Evolutionary conservation across 768 basidiomycete species (phyloP).

Genomic region (Auricularia cornea): DNA sequence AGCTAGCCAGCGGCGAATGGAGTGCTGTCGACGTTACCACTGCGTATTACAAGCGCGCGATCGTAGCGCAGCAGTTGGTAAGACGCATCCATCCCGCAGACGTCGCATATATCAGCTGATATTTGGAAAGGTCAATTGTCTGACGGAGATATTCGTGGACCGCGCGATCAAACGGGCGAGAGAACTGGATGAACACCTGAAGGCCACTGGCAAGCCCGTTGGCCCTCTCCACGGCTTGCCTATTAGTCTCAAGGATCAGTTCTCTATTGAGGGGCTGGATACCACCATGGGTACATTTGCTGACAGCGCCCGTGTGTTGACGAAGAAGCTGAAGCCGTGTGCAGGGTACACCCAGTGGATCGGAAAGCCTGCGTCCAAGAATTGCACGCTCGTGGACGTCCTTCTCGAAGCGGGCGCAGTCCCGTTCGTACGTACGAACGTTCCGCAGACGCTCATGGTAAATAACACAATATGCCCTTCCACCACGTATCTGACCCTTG

Average conservation of each 20-base stretch:
- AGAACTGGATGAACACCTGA: constrained; percentile 55
- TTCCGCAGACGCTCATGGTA: constrained; percentile 72
- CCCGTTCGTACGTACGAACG: constrained; percentile 62
- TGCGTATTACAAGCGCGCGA: constrained; percentile 70
- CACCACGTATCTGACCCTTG: not conserved
- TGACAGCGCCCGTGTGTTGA: not conserved
- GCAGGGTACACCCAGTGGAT: constrained; percentile 69
- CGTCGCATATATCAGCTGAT: not conserved
- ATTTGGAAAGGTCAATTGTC: constrained; percentile 54
- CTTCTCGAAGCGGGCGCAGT: constrained; percentile 60
- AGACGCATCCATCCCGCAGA: constrained; percentile 9
- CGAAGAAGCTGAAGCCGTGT: not conserved
- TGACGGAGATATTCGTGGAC: constrained; percentile 79
- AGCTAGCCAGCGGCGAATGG: constrained; percentile 47
- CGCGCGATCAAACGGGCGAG: constrained; percentile 54
- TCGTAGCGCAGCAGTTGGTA: constrained; percentile 73
- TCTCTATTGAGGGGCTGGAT: constrained; percentile 60
- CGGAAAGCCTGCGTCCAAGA: constrained; percentile 46
- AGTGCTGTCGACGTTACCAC: constrained; percentile 59
- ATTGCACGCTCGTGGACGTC: constrained; percentile 58
- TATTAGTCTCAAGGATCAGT: constrained; percentile 67
- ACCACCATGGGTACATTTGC: constrained; percentile 59
- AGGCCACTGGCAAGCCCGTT: constrained; percentile 50
- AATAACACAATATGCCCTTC: not conserved
- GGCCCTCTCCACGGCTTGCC: constrained; percentile 74